Evolutionary conservation across 2,329 filamentous ascomycete species (phyloP).

Genomic region (Colletotrichum sp.): DNA sequence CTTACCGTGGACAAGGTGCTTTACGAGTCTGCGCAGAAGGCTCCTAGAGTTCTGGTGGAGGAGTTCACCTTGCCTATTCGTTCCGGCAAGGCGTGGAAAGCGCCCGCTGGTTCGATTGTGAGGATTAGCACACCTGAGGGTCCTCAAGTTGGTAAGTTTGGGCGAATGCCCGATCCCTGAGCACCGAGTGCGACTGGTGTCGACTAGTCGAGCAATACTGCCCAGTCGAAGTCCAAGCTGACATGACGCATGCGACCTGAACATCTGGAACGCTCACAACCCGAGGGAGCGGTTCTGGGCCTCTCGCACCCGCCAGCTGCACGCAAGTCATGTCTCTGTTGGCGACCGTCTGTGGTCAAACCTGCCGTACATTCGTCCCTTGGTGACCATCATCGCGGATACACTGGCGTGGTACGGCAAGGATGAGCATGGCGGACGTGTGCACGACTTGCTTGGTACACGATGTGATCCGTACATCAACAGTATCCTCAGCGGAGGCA

Average conservation of each 20-base stretch:
- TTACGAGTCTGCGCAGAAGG: slow-evolving; percentile 67
- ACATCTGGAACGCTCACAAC: slow-evolving; percentile 80
- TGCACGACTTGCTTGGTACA: slow-evolving; percentile 83
- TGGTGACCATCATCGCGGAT: slow-evolving; percentile 75
- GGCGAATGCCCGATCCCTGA: background rate
- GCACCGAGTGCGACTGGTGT: background rate
- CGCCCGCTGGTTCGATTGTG: slow-evolving; percentile 70
- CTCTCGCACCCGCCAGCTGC: slow-evolving; percentile 76
- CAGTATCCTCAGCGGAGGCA: slow-evolving; percentile 67
- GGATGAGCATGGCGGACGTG: slow-evolving; percentile 67
- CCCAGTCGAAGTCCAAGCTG: background rate
- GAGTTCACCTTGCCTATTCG: slow-evolving; percentile 74
- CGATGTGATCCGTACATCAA: slow-evolving; percentile 88
- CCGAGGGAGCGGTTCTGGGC: slow-evolving; percentile 86
- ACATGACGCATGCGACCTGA: slow-evolving; percentile 66
- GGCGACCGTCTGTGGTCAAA: slow-evolving; percentile 80
- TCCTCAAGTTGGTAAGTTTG: slow-evolving; percentile 68
- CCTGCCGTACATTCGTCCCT: slow-evolving; percentile 76
- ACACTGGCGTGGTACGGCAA: slow-evolving; percentile 66
- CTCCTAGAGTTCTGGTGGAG: slow-evolving; percentile 44
- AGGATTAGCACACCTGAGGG: slow-evolving; percentile 78
- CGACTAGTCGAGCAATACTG: background rate
- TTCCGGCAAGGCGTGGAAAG: slow-evolving; percentile 75
- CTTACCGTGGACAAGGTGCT: slow-evolving; percentile 46
- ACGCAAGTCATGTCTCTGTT: slow-evolving; percentile 74